Percentiles rank a stretch among this genome's conserved stretches.
Evolutionary conservation across 2,329 filamentous ascomycete genomes (phyloP).

Genomic region (Bretziella fagacearum): DNA sequence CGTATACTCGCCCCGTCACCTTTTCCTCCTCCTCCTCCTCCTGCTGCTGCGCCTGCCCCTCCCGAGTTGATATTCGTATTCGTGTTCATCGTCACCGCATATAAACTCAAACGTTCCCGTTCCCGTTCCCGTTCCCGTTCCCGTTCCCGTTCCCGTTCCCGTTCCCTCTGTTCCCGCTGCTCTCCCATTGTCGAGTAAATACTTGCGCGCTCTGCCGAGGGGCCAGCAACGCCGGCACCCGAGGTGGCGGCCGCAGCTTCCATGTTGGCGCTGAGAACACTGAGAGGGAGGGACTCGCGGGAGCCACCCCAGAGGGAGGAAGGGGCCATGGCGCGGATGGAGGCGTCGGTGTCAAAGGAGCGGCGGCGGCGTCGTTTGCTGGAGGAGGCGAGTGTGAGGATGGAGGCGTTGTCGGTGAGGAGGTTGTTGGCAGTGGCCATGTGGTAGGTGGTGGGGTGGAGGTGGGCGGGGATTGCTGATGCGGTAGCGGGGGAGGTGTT

Average conservation of each 20-base stretch:
- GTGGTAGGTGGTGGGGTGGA: conserved; percentile 56
- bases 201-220: conserved; percentile 49
- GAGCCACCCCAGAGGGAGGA: conserved; percentile 70
- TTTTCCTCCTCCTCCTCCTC: no score
- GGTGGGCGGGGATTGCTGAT: conserved; percentile 48
- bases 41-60: no score
- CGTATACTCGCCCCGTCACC: conserved; percentile 62
- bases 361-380: conserved; percentile 61
- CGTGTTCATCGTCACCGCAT: no score
- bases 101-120: no score
- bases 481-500: conserved; percentile 54
- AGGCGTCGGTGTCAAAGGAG: conserved; percentile 73
- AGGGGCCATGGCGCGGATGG: conserved; percentile 66
- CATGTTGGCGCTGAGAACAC: conserved; percentile 56
- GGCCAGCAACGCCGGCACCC: conserved; percentile 18
- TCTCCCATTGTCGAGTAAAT: conserved; percentile 52
- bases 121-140: no score
- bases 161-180: no score
- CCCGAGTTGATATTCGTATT: no score
- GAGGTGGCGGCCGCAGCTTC: neutral
- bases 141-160: no score
- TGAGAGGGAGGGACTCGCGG: conserved; percentile 62
- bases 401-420: conserved; percentile 70
- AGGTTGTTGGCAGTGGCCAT: conserved; percentile 70
- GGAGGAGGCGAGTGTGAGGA: conserved; percentile 68